Evolutionary conservation across 2,329 filamentous ascomycete genomes (phyloP), one percentile per base, ranked within the genome.

Genomic region (Nannizzia gypsea): DNA sequence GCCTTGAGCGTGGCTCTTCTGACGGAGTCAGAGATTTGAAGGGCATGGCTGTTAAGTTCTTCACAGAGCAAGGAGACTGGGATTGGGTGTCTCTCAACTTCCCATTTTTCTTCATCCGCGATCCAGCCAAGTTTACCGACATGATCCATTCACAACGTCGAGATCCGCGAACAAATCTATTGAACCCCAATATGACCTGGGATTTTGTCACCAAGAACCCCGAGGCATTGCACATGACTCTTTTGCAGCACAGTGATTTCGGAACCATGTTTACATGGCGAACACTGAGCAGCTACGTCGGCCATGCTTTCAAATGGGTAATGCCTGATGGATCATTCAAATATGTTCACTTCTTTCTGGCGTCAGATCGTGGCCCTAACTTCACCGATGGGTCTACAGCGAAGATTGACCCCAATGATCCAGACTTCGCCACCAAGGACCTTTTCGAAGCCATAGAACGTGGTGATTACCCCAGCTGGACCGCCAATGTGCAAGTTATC

Each of bases 71-170:
- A 64, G 84, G 83, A 20, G 86, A 86, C 62, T 85, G 80, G 77
- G 83, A 86, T 64, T 73, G 83, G 65, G 83, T 86, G 3, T 80
- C 79, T 56, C 87, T 86, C 74, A 87, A 87, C 67, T 85, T 82
- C 0, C 58, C 58, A 9, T 54, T 52, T 15, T 59, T 59, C 36
- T 59, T 59, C 24, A 59, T 59, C 31, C 75, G 84, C 58, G 58
- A 59, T 24, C 58, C 58, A 3, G 31, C 50, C 26, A 59, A 59
- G 9, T 59, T 59, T 11, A 46, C 58, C 28, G 34, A 40, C 20
- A 20, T 59, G 42, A 59, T 59, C 24, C 58, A 59, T 24, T 26
- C 58, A 15, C 58, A 59, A 22, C 22, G 48, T 15, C 44, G 58
- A 13, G 58, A 59, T 3, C 58, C 58, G 6, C 26, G 40, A n/a